phyloP scores from a whole-genome alignment of 495 filamentous ascomycete genomes.

The Aspergillus egyptiacus region DNA sequence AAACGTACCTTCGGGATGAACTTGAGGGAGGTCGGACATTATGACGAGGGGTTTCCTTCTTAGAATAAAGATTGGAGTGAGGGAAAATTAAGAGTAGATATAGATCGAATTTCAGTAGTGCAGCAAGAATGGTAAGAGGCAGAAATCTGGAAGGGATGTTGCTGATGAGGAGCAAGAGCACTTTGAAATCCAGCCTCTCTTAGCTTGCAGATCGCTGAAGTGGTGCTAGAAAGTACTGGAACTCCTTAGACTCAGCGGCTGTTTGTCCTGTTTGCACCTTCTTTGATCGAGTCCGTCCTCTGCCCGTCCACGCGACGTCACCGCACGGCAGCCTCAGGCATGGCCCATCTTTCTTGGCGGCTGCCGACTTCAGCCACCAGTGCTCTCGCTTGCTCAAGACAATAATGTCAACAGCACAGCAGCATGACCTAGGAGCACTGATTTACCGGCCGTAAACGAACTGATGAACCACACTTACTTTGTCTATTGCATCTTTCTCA shows the following conservation, averaged over 20 bases:
- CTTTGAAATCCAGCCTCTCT: conserved; percentile 11
- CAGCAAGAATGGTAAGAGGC: conserved; percentile 14
- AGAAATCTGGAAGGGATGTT: conserved; percentile 10
- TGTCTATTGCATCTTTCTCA: too few species aligned
- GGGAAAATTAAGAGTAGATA: conserved; percentile 4
- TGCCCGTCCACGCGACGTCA: conserved; percentile 1
- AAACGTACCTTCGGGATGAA: conserved; percentile 39
- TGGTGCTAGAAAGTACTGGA: conserved; percentile 37
- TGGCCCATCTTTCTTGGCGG: conserved; percentile 12
- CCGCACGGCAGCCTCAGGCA: conserved; percentile 6
- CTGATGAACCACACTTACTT: not conserved
- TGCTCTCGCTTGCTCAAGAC: not conserved
- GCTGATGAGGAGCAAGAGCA: conserved; percentile 12
- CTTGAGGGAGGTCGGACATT: conserved; percentile 28
- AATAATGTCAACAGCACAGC: not conserved
- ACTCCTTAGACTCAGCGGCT: conserved; percentile 15
- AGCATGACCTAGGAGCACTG: not conserved
- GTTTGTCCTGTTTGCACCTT: conserved; percentile 35
- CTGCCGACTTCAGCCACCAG: not conserved
- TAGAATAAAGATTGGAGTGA: conserved; percentile 11
- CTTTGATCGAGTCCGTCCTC: not conserved
- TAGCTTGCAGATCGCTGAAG: conserved; percentile 19
- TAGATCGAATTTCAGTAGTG: conserved; percentile 4
- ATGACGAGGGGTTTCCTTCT: conserved; percentile 13
- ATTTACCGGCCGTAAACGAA: not conserved